A percentile compares a stretch with the other conserved stretches of the same genome.
phyloP scores from a whole-genome alignment of 2,329 filamentous ascomycete species.

The Aspergillus fischeri region DNA sequence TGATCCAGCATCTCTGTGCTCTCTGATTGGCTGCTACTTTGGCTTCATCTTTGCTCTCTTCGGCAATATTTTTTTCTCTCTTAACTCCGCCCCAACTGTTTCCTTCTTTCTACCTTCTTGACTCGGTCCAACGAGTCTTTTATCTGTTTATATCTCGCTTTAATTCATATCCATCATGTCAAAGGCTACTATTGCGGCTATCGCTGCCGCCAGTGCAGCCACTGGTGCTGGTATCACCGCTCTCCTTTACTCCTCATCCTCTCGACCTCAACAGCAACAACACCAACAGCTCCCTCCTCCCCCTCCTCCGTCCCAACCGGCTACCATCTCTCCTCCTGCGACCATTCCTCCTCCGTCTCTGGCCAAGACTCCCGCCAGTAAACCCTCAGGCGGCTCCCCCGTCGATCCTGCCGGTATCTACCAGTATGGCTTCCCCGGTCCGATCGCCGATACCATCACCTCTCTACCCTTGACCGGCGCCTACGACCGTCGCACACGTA shows the following conservation, averaged over 20 bases:
- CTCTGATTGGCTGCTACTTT: constrained; percentile 21
- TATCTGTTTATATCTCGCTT: neutral
- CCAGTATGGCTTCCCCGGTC: constrained; percentile 88
- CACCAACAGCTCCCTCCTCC: constrained; percentile 28
- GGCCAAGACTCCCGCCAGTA: constrained; percentile 14
- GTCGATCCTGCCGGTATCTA: constrained; percentile 75
- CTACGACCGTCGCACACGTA: constrained; percentile 85
- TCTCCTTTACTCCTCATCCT: constrained; percentile 58
- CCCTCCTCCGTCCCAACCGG: constrained; percentile 23
- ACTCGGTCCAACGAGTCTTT: neutral
- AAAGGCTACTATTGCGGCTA: constrained; percentile 69
- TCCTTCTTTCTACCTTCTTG: constrained; percentile 1
- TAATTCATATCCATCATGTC: constrained; percentile 56
- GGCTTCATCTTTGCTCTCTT: constrained; percentile 4
- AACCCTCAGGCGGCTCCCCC: constrained; percentile 35
- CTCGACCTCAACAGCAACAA: constrained; percentile 25
- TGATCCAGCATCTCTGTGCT: constrained; percentile 2
- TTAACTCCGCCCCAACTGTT: neutral
- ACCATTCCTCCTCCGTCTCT: constrained; percentile 29
- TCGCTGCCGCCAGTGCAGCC: constrained; percentile 71
- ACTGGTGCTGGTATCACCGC: constrained; percentile 70
- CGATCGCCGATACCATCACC: constrained; percentile 74
- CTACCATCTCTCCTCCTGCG: constrained; percentile 34
- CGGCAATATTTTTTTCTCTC: constrained; percentile 5
- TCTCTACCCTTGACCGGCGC: constrained; percentile 76